Base-by-base conservation (phyloP, 208 protist species). In the Crithidia sp. region DNA sequence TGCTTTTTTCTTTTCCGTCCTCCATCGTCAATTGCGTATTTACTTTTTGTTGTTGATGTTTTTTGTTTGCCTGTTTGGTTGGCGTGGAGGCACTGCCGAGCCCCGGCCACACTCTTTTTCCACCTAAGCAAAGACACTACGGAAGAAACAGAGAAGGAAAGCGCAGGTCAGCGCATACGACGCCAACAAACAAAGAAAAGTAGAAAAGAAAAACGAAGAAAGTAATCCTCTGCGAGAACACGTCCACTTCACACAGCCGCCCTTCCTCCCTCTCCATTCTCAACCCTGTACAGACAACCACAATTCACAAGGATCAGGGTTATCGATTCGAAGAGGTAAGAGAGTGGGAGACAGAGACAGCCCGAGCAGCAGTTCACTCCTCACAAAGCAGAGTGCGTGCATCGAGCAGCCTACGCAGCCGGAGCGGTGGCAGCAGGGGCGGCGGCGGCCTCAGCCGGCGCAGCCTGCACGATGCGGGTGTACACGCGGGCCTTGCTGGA, bases 401-500 rank as follows among this genome's bases (percentile, higher is more conserved):
- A 47, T 55, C 47, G 53, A 4, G 39, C 8, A 72, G 74, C 74
- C 68, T 62, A 77, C 39, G 76, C 71, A 60, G 66, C 73, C 45
- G 63, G 41, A 49, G 76, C 79, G 16, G 71, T n/a, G 39, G 64
- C 71, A 39, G 74, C 67, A 6, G 71, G 47, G 28, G 71, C 66
- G 52, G 79, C 61, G 5, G 70, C 76, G 64, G 68, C 81, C 65
- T 76, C 77, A 44, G 64, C 59, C 60, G 71, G 59, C 10, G 71
- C 71, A 8, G 68, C 60, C 71, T 88, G 82, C 17, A 82, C 84
- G 63, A 84, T 83, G 63, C 87, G 86, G 59, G 82, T 91, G 93
- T 96, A 97, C 63, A 97, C 74, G 67, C 88, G 86, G 60, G 81
- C 61, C 79, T 92, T 95, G 83, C 77, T 91, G 76, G 85, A 86